Evolutionary conservation across 148 eudicot genomes (phyloP).

Genomic region (Drosera capensis): DNA sequence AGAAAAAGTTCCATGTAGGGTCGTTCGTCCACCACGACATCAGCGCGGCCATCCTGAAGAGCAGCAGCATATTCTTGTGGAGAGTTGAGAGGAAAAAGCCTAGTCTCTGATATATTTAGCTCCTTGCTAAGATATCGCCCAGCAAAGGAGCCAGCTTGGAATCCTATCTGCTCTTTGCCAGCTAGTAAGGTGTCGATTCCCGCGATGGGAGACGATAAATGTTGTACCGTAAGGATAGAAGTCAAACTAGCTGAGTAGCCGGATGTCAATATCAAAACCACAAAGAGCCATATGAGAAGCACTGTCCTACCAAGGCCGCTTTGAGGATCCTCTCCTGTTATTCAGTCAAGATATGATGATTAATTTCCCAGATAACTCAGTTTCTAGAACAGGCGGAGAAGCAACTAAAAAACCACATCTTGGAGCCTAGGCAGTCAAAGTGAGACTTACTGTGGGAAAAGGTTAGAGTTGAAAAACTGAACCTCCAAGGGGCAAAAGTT

Average conservation of each 20-base stretch:
- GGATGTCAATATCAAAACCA: constrained; percentile 84
- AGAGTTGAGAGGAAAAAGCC: constrained; percentile 57
- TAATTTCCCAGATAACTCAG: background rate
- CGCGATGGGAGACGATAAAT: constrained; percentile 63
- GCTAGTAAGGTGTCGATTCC: constrained; percentile 54
- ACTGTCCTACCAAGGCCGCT: constrained; percentile 71
- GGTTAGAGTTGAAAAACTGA: constrained; percentile 84
- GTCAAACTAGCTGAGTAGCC: constrained; percentile 97
- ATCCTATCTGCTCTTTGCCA: constrained; percentile 45
- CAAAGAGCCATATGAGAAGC: constrained; percentile 83
- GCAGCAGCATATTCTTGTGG: constrained; percentile 65
- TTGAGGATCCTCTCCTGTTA: constrained; percentile 63
- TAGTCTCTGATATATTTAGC: constrained; percentile 45
- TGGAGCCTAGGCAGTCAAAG: background rate
- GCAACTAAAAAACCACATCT: no score
- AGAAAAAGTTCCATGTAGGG: constrained; percentile 75
- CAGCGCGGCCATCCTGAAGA: constrained; percentile 49
- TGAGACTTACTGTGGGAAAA: constrained; percentile 80
- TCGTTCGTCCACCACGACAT: constrained; percentile 79
- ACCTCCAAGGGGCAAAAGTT: constrained; percentile 56
- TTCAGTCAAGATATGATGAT: background rate
- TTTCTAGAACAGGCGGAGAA: background rate
- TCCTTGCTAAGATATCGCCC: constrained; percentile 45
- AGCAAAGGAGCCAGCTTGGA: constrained; percentile 82
- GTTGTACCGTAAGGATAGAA: constrained; percentile 92